Evolutionary conservation across 441 rosid genomes (phyloP), one percentile per base, ranked within the genome.

Genomic region (Croton setiger): DNA sequence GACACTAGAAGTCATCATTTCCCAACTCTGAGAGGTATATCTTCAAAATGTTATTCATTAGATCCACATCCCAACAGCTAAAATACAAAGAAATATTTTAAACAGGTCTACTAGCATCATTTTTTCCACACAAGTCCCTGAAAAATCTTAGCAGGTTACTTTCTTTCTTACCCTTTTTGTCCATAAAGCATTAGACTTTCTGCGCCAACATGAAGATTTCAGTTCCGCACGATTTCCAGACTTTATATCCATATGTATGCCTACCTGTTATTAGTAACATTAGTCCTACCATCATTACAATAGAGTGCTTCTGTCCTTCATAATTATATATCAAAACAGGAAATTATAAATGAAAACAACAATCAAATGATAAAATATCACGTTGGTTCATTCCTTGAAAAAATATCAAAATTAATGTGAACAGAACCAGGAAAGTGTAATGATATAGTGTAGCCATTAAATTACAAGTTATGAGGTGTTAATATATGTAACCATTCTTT

Each of bases 141-240:
- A 70, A 68, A 70, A 71, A 43, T 61, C 49, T 23, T 12, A 67
- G 23, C 21, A 15, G 41, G 17, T 27, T 51, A 15, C 12, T 45
- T 33, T 31, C 52, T 37, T 15, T 48, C 59, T 52, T 35, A n/a
- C n/a, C n/a, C n/a, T n/a, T n/a, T n/a, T n/a, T n/a, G n/a, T n/a
- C 17, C 12, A 13, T 41, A 48, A 64, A 51, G 68, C 56, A 39
- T n/a, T 36, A 53, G 53, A 56, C 79, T 78, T 78, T 70, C 79
- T 77, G 78, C 74, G 73, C 73, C 33, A 59, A 63, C 73, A 65
- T 31, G 74, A 63, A 72, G 49, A 56, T 67, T 71, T 61, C 63
- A 37, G 10, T 39, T 49, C n/a, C n/a, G 5, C 12, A 37, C 17
- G 20, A 18, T 27, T 9, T 37, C 9, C 45, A n/a, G 41, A 37